Conservation (phyloP, 108 stramenopile species). For the Cylindrotheca closterium region DNA sequence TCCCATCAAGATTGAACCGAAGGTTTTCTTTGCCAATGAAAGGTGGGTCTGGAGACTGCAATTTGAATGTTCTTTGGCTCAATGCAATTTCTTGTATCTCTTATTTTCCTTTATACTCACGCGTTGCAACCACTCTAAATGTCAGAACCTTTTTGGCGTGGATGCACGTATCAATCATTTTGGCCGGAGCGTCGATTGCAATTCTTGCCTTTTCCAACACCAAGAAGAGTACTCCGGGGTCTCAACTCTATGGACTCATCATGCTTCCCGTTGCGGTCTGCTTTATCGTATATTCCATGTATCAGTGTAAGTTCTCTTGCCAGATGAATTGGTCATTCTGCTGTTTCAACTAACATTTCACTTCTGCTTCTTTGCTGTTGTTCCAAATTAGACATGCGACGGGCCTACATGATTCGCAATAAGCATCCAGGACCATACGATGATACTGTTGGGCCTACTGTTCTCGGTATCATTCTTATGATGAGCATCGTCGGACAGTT, state of each 20-base stretch:
- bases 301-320: conserved; percentile 60
- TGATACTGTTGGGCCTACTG: conserved; percentile 83
- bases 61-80: no score
- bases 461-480: conserved; percentile 81
- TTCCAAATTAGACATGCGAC: conserved; percentile 13
- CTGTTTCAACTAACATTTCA: background rate
- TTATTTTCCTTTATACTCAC: no score
- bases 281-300: conserved; percentile 88
- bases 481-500: conserved; percentile 83
- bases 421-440: conserved; percentile 91
- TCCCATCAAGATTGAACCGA: conserved; percentile 66
- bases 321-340: background rate
- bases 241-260: conserved; percentile 80
- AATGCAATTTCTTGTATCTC: no score
- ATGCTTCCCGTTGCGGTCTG: conserved; percentile 84
- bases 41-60: background rate
- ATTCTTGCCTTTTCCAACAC: conserved; percentile 76
- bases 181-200: conserved; percentile 87
- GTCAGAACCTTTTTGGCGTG: conserved; percentile 93
- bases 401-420: conserved; percentile 77
- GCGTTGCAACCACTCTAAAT: no score
- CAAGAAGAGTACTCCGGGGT: conserved; percentile 25
- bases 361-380: background rate
- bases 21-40: conserved; percentile 95
- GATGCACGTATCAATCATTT: conserved; percentile 82